These are phyloP conservation scores for Cyberlindnera sargentensis DNA, from an alignment of 805 yeast species.

Conservation along the genomic window DNA sequence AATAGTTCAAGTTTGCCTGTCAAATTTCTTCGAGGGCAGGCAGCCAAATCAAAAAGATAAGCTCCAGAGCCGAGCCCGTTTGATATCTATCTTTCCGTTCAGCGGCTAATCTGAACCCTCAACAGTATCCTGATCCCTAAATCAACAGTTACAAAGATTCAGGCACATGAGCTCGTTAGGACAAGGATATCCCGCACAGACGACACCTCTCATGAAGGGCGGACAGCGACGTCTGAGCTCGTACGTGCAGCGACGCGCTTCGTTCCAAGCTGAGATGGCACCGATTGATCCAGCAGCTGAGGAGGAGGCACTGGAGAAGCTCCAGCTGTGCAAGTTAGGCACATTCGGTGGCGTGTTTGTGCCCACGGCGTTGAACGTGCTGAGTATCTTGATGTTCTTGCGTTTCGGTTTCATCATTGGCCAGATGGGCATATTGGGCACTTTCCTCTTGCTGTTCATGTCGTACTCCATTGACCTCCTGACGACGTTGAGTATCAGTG, in stretches of 20 bases:
- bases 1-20: no score
- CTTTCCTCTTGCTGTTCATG: slow-evolving; percentile 56
- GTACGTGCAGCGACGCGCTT: slow-evolving; percentile 12
- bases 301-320: neutral
- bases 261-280: slow-evolving; percentile 7
- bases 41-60: no score
- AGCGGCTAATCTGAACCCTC: no score
- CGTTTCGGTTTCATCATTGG: slow-evolving; percentile 95
- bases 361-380: slow-evolving; percentile 88
- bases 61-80: no score
- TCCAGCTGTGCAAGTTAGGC: slow-evolving; percentile 43
- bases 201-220: slow-evolving; percentile 22
- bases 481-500: slow-evolving; percentile 86
- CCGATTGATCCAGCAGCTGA: slow-evolving; percentile 4
- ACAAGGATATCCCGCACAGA: slow-evolving; percentile 20
- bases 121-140: no score
- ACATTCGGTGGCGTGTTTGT: slow-evolving; percentile 88
- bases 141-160: no score
- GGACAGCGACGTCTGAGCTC: slow-evolving; percentile 8
- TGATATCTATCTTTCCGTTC: no score
- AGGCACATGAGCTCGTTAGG: no score
- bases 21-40: no score
- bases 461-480: slow-evolving; percentile 77
- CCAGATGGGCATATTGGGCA: slow-evolving; percentile 84
- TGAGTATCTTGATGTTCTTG: slow-evolving; percentile 90